Evolutionary conservation across 2,329 filamentous ascomycete genomes (phyloP), one percentile per base, ranked within the genome.

Genomic region (Rhexocercosporidium sp.): DNA sequence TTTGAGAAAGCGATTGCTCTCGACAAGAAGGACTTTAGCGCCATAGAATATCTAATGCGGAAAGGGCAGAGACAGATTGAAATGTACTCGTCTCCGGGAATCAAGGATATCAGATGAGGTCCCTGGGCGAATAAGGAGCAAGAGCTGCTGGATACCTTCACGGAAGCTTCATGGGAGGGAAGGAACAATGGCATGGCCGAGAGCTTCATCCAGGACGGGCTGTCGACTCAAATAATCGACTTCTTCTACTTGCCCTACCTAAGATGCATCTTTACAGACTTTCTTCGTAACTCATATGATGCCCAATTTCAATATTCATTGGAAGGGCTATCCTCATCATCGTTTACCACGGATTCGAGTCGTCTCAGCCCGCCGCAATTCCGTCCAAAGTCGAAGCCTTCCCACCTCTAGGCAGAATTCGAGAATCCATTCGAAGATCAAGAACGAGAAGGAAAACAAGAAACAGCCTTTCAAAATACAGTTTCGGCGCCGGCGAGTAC

Each of bases 11-110:
- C 89, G 75, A 76, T 83, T 25, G 74, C 77, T 11, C 75, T 91
- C 62, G 85, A 86, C 77, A 91, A 89, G 78, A 92, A 91, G 73
- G 90, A 92, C 74, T 92, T 92, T 76, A 79, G 81, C 34, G 85
- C 90, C 0, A 87, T 93, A 65, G 90, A 93, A 76, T 91, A 89
- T 77, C 79, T 92, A 46, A 73, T 93, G 47, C 83, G 90, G 47
- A 90, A 88, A 77, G 90, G 90, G 7, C 82, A 85, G 34, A 81
- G 88, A 66, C 90, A 92, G 75, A 78, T 92, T 46, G 89, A 92
- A 73, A 86, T 86, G 65, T 92, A 91, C 77, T 84, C 85, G 27
- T 84, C 86, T 22, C 85, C 87, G 16, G 88, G 86, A 1, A 90
- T 92, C 57, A 87, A 83, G 70, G 88, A 91, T 76, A 88, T 91